phyloP scores from a whole-genome alignment of 371 early-diverging fungal species.

The Zychaea mexicana region DNA sequence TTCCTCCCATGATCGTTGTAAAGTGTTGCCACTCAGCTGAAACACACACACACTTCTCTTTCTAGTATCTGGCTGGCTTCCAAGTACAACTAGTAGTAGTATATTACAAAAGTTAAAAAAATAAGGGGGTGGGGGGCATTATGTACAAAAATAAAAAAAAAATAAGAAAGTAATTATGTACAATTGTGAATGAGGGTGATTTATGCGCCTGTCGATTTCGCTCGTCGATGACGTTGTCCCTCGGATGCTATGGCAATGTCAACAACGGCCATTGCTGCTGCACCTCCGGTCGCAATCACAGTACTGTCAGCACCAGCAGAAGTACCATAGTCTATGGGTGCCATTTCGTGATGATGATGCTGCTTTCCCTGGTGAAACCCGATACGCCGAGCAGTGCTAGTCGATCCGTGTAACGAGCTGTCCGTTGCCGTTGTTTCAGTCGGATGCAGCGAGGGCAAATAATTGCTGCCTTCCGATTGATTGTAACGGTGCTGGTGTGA shows the following conservation, averaged over 20 bases:
- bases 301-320: background rate
- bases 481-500: conserved; percentile 13
- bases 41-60: background rate
- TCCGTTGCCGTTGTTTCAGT: conserved; percentile 7
- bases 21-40: too few relatives aligned
- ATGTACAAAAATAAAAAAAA: background rate
- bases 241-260: background rate
- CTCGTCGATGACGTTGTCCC: conserved; percentile 16
- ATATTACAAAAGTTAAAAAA: background rate
- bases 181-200: background rate
- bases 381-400: conserved; percentile 3
- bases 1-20: too few relatives aligned
- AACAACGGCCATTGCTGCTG: background rate
- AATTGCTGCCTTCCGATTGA: conserved; percentile 10
- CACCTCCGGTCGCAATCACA: background rate
- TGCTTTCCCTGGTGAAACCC: conserved; percentile 1
- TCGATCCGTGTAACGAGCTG: conserved; percentile 1
- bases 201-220: conserved; percentile 15
- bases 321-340: background rate
- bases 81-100: background rate
- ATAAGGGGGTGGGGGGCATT: background rate
- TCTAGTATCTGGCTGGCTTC: too few relatives aligned
- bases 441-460: background rate
- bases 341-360: background rate
- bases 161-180: background rate